Evolutionary conservation across 1,284 basidiomycete genomes (phyloP), one percentile per base, ranked within the genome.

Genomic region (Coniferiporia weirii): DNA sequence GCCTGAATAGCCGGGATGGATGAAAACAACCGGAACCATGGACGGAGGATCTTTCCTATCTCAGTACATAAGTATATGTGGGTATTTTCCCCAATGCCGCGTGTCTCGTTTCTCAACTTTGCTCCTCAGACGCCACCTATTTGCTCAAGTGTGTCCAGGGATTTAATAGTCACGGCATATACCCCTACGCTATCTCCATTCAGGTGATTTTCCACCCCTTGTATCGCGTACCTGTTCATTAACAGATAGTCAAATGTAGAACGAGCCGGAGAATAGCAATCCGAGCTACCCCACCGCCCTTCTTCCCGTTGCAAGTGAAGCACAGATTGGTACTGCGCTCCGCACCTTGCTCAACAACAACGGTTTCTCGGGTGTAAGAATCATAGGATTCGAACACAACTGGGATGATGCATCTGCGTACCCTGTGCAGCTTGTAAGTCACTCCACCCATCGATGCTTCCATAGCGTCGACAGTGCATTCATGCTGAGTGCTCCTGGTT

Each of bases 121-220:
- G 4, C 17, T n/a, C 15, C 44, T 62, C 27, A 82, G 81, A 80
- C 66, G 74, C 80, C 0, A 77, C 72, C 1, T 82, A 83, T 62
- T 73, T 84, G 8, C 66, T 82, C 44, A 82, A 81, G 66, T 73
- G 76, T 17, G 75, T 82, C 2, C 80, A 82, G 63, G 80, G 79
- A 1, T 80, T 82, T 67, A 67, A 74, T 36, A 73, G 63, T 45
- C 72, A 80, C 60, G 80, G 80, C 4, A 73, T 81, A 59, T 67
- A 75, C 3, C 65, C 79, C 17, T 81, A 79, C 56, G 79, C 80
- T 0, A 74, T 84, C 36, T 75, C 75, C 0, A 77, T 80, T 22
- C 81, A 83, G 68, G 57, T 64, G 34, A 15, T 8, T 40, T 13
- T 32, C n/a, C 9, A 5, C 22, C 20, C 9, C 22, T 43, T 12